These are phyloP conservation scores for Tetracentron sinense DNA, from an alignment of 164 flowering plant genomes.

Conservation along the genomic window DNA sequence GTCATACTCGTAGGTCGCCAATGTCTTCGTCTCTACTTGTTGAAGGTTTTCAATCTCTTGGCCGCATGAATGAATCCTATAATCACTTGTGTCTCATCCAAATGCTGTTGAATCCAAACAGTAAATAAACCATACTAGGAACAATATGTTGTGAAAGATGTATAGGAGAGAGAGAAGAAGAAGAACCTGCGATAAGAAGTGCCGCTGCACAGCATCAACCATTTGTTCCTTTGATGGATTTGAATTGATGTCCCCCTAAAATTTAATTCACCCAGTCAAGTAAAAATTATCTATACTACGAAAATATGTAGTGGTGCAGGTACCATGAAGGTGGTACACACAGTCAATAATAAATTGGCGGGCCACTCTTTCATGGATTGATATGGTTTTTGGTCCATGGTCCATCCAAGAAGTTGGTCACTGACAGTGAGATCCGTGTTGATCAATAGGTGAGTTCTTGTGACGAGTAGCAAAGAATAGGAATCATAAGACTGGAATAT, in stretches of 20 bases:
- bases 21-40: background rate
- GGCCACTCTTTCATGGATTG: background rate
- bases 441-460: too few species aligned
- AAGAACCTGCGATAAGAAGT: conserved; percentile 50
- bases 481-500: too few species aligned
- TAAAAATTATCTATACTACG: too few species aligned
- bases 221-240: conserved; percentile 48
- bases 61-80: conserved; percentile 42
- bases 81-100: conserved; percentile 51
- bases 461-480: too few species aligned
- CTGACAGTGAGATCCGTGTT: too few species aligned
- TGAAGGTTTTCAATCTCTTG: conserved; percentile 28
- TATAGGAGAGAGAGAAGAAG: background rate
- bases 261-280: background rate
- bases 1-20: background rate
- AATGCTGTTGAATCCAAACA: conserved; percentile 22
- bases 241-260: conserved; percentile 31
- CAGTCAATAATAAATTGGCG: too few species aligned
- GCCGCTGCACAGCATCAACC: conserved; percentile 44
- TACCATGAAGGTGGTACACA: too few species aligned
- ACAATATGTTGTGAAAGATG: background rate
- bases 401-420: too few species aligned
- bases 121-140: background rate
- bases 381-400: background rate
- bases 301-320: too few species aligned